Base-by-base conservation (phyloP, 1,284 basidiomycete genomes). In the Omphalotus olearius region DNA sequence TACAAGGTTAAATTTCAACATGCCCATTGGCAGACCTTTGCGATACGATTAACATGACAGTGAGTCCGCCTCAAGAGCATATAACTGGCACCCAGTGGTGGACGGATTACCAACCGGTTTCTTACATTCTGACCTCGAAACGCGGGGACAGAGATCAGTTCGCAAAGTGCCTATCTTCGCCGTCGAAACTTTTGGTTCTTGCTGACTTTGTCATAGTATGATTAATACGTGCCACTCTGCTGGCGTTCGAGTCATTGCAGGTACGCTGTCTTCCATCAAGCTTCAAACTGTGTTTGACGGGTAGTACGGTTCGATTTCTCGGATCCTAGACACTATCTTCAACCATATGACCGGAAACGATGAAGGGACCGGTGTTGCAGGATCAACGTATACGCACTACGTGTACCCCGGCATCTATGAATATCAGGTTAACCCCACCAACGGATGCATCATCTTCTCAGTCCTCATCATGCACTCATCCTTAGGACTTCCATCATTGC, bases 21-120 rank as follows among this genome's bases (percentile, higher is more conserved):
- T 5, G 2, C 23, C 23, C 23, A 23, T 23, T 23, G 23, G 23
- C 9, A 33, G 13, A 33, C 7, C 30, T 33, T 33, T 13, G 7
- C 3, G 13, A 13, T 9, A 33, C 9, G 30, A 13, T 33, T 7
- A 33, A 10, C 30, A 17, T 30, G 38, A 50, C 62, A 79, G 78
- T 76, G 50, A 76, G 73, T 62, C 75, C 75, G 3, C 70, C 76
- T 3, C 67, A 69, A 46, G 77, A 80, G 55, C 73, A 76, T 56
- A 64, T 79, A 42, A 60, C 63, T 18, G 81, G 82, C 6, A 18
- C 62, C 6, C 72, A 82, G 59, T 85, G 83, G 82, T 85, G 82
- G 82, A 84, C 82, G 0, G 82, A 84, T 60, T 85, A 85, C 59
- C 83, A 85, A 57, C 79, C 81, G 3, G 82, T 84, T 1, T 83